Conservation (phyloP, 345 rosid species). For the Linum trigynum region DNA sequence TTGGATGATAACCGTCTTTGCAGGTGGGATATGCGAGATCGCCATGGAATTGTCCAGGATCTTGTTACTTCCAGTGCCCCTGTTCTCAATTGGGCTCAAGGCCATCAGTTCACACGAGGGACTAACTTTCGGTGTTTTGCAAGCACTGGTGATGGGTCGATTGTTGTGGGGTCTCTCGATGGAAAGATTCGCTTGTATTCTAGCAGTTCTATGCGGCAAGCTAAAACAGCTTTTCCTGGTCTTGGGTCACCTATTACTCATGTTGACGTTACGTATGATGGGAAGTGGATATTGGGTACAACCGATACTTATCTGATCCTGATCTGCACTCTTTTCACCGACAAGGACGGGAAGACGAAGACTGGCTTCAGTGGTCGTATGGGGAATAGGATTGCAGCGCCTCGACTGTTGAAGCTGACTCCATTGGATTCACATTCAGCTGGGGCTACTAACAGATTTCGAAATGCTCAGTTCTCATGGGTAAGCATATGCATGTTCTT, state of each 20-base stretch:
- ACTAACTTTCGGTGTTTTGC: conserved; percentile 98
- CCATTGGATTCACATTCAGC: conserved; percentile 86
- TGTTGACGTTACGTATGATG: conserved; percentile 94
- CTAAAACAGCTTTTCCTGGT: conserved; percentile 98
- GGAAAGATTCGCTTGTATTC: conserved; percentile 96
- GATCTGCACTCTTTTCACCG: conserved; percentile 79
- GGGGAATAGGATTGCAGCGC: conserved; percentile 97
- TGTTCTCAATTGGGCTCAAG: conserved; percentile 83
- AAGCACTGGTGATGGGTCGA: conserved; percentile 95
- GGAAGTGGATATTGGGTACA: conserved; percentile 97
- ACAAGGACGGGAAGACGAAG: conserved; percentile 71
- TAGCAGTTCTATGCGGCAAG: conserved; percentile 81
- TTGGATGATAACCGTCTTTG: conserved; percentile 92
- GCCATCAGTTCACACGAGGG: conserved; percentile 97
- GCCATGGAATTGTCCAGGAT: conserved; percentile 82
- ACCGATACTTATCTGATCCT: conserved; percentile 88
- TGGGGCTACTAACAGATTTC: conserved; percentile 80
- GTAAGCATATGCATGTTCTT: conserved; percentile 31
- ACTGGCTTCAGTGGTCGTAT: conserved; percentile 95
- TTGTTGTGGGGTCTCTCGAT: conserved; percentile 93
- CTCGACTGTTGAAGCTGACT: conserved; percentile 78
- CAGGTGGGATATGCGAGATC: conserved; percentile 99
- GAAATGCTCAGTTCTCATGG: conserved; percentile 92
- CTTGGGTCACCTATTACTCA: conserved; percentile 92
- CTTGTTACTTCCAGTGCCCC: conserved; percentile 59